Base-by-base conservation (phyloP, 441 rosid genomes). In the Croton setiger region DNA sequence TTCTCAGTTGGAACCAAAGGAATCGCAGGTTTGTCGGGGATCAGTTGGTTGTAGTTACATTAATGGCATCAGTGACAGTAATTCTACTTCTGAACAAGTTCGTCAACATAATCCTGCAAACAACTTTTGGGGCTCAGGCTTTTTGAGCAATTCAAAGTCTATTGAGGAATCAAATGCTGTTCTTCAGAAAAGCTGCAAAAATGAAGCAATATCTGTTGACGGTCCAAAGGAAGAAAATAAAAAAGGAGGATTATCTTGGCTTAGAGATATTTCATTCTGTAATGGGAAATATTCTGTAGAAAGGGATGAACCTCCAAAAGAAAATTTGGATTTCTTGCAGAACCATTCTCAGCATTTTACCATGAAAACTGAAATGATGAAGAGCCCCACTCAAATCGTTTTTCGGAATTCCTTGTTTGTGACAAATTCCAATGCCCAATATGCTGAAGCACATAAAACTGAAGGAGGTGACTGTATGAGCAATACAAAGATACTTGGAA, bases 201-300 rank as follows among this genome's bases (percentile, higher is more conserved):
- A 53, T 43, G 75, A 63, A 36, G 58, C 55, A 20, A 56, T 31
- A 65, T 71, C 64, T 49, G 44, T 27, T 57, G 65, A 64, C 64
- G 48, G 37, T 60, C 47, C 66, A 45, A 62, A 63, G 65, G 76
- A 67, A 54, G 77, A 74, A 55, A 70, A 37, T 61, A 47, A 57
- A 23, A 53, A 56, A 53, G 64, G 67, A 48, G 75, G 64, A 37
- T 70, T 77, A 49, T 21, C 85, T 51, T 79, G 85, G 85, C 72
- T 74, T 63, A 72, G 70, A 62, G 70, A 33, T 41, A 18, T 18
- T 69, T 70, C 75, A 21, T 66, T 14, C n/a, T 54, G 68, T 41
- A 17, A 76, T 51, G 76, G 59, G 11, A 68, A 62, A 61, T 66
- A 76, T 51, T 37, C 61, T 4, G 65, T 43, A 60, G 71, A 78